These are phyloP conservation scores for Dryadomyces sulphureus DNA, from an alignment of 2,329 filamentous ascomycete genomes.

Conservation along the genomic window DNA sequence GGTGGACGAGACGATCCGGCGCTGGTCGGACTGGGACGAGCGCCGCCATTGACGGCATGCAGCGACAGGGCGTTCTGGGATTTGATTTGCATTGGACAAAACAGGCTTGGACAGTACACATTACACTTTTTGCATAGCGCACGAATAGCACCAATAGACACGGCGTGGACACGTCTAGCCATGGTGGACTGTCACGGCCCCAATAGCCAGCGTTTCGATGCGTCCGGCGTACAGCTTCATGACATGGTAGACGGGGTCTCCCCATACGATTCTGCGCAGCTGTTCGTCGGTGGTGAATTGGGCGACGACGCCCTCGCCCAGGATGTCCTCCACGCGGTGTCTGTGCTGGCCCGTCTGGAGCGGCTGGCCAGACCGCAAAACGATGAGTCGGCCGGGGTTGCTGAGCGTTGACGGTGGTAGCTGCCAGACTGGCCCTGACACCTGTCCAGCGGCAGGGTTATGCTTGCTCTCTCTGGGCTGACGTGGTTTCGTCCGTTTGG, in stretches of 20 bases:
- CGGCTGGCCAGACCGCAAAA: conserved; percentile 40
- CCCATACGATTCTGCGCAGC: conserved; percentile 59
- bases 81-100: neutral
- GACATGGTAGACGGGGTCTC: conserved; percentile 64
- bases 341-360: conserved; percentile 20
- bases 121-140: too few species aligned
- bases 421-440: conserved; percentile 41
- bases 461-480: conserved; percentile 13
- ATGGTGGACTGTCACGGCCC: conserved; percentile 31
- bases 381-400: conserved; percentile 53
- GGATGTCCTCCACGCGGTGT: conserved; percentile 30
- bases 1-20: conserved; percentile 48
- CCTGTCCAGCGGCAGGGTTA: conserved; percentile 2
- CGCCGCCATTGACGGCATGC: conserved; percentile 6
- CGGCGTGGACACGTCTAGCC: neutral
- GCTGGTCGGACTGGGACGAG: conserved; percentile 82
- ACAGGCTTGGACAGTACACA: neutral
- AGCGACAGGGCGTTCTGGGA: too few species aligned
- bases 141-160: neutral
- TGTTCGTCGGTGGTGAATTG: conserved; percentile 53
- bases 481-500: conserved; percentile 15
- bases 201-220: conserved; percentile 56
- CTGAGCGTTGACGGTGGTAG: conserved; percentile 53
- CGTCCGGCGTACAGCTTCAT: conserved; percentile 65
- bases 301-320: conserved; percentile 50